Conservation (phyloP, 2,329 filamentous ascomycete species). For the Aphanoascus verrucosus region DNA sequence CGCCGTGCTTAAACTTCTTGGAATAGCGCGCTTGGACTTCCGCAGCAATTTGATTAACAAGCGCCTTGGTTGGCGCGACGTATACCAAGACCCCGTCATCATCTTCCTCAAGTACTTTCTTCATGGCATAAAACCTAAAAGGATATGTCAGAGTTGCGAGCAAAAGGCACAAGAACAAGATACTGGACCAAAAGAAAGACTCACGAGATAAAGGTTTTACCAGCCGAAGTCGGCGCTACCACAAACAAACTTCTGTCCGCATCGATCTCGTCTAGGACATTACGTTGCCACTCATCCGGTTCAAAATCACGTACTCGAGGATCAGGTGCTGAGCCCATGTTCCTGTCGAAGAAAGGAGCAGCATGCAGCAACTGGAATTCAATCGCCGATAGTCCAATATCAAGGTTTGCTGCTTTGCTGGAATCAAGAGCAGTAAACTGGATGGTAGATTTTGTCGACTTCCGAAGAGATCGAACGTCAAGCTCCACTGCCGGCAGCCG, state of each 20-base stretch:
- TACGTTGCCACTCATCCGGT: constrained; percentile 66
- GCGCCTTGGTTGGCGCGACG: constrained; percentile 68
- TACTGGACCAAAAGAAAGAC: constrained; percentile 7
- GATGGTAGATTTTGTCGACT: constrained; percentile 8
- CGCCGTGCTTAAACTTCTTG: constrained; percentile 46
- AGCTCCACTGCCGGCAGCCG: constrained; percentile 23
- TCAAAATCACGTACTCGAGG: constrained; percentile 55
- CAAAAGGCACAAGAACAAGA: background rate
- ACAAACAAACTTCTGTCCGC: constrained; percentile 59
- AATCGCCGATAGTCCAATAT: constrained; percentile 35
- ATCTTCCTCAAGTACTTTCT: constrained; percentile 56
- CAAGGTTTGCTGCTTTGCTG: constrained; percentile 17
- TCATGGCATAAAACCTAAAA: constrained; percentile 65
- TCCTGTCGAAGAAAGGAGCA: constrained; percentile 65
- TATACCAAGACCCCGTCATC: constrained; percentile 65
- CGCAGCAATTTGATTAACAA: constrained; percentile 74
- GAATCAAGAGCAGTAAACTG: constrained; percentile 15
- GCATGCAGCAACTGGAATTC: constrained; percentile 59
- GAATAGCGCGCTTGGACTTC: constrained; percentile 65
- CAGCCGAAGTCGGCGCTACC: constrained; percentile 65
- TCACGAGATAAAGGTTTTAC: constrained; percentile 67
- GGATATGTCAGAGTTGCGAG: background rate
- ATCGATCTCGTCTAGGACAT: constrained; percentile 64
- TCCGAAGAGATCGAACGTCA: constrained; percentile 5
- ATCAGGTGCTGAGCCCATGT: constrained; percentile 58